Base-by-base conservation (phyloP, 805 yeast genomes). In the Wickerhamomyces kurtzmanii region DNA sequence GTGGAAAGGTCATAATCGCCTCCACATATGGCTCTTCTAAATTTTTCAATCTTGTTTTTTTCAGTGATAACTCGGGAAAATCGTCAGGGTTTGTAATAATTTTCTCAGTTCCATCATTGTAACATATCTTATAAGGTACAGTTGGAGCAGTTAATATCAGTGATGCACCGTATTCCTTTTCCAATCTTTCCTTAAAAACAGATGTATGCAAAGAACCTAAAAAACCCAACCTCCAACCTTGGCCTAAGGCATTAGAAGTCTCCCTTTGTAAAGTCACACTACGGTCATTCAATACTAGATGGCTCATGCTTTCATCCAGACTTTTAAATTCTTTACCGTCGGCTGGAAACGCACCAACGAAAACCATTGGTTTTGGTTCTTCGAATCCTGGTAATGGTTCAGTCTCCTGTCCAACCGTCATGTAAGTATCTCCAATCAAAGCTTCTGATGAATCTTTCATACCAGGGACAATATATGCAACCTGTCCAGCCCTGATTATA, bases 331-430 rank as follows among this genome's bases (percentile, higher is more conserved):
- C 95, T 0, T 79, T 68, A 5, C 95, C 95, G 45, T 89, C 95
- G 0, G 96, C 91, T 0, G 98, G 97, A 43, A 85, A 89, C 0
- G 97, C 98, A 10, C 97, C 97, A 27, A 89, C 93, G 51, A 89
- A 91, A 7, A 89, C 97, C 97, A 91, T 91, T 1, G 97, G 96
- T 52, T 91, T 87, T 1, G 94, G 87, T 43, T 85, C 96, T 53
- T 87, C 96, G 51, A 89, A 91, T 1, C 97, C 97, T 1, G 93
- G 95, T 15, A 89, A 62, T 2, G 96, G 78, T 37, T 76, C 83
- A 3, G 81, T 75, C 22, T 63, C 65, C 14, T 53, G 47, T 5
- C 79, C 80, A 9, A 60, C 57, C 31, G 69, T 73, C 66, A 73
- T 71, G 37, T 85, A 68, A 0, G 98, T 89, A 49, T 89, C 98